A percentile compares a stretch with the other conserved stretches of the same genome.
phyloP scores from a whole-genome alignment of 1,139 yeast species.

The Blastobotrys ciferrii region DNA sequence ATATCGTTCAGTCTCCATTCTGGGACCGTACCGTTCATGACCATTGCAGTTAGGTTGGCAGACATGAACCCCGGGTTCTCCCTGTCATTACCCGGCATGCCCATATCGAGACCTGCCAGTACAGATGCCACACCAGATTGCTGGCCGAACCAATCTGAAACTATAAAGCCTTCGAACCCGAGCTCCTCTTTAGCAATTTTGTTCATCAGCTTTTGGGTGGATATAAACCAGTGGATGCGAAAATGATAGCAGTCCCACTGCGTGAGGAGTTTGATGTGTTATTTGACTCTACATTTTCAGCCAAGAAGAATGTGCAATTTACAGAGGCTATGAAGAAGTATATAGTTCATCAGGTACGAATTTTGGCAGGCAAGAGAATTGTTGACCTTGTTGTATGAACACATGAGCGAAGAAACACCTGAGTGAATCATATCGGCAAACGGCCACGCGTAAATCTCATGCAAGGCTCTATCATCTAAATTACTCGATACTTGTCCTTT shows the following conservation, averaged over 20 bases:
- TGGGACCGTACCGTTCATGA: slow-evolving; percentile 55
- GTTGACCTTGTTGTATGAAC: slow-evolving; percentile 59
- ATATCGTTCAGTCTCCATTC: slow-evolving; percentile 58
- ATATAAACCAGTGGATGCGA: slow-evolving; percentile 87
- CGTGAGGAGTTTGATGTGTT: slow-evolving; percentile 77
- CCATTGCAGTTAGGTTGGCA: slow-evolving; percentile 57
- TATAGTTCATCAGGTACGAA: slow-evolving; percentile 53
- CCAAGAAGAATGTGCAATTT: slow-evolving; percentile 81
- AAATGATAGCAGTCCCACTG: slow-evolving; percentile 77
- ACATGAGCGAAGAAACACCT: slow-evolving; percentile 62
- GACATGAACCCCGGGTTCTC: slow-evolving; percentile 47
- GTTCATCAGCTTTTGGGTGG: slow-evolving; percentile 80
- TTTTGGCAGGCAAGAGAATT: slow-evolving; percentile 62
- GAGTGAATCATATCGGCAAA: slow-evolving; percentile 62
- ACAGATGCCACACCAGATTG: slow-evolving; percentile 58
- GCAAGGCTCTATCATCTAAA: slow-evolving; percentile 62
- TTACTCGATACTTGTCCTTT: slow-evolving; percentile 47
- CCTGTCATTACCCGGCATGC: slow-evolving; percentile 62
- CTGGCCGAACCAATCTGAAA: slow-evolving; percentile 67
- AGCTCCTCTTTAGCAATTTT: slow-evolving; percentile 58
- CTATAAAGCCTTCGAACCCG: slow-evolving; percentile 65
- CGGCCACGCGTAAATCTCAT: slow-evolving; percentile 64
- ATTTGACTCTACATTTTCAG: slow-evolving; percentile 77
- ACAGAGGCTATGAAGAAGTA: slow-evolving; percentile 66
- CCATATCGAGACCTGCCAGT: slow-evolving; percentile 62